Evolutionary conservation across 768 basidiomycete species (phyloP), one percentile per base, ranked within the genome.

Genomic region (Boletellus ananas): DNA sequence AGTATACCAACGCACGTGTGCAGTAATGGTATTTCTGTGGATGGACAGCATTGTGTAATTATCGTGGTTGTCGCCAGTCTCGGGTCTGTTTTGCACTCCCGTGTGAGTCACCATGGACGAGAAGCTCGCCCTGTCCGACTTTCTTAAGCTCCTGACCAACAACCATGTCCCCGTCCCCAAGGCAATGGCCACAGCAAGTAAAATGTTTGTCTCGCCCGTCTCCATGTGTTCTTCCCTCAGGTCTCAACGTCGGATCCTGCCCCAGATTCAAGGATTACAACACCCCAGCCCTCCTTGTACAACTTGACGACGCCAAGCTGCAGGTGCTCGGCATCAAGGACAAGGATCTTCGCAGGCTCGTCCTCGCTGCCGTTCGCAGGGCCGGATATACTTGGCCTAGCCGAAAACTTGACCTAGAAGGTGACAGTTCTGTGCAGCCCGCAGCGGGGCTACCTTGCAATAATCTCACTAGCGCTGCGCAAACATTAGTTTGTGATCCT

Each of bases 181-280:
- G 55, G 87, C 89, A 13, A 90, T 93, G 76, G 68, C 73, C 13
- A 66, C 87, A 21, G 78, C 88, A 34, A 76, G 78, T 49, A 88
- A 87, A 76, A 74, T 87, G 87, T 87, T 51, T 51, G 78, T 67
- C 41, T 31, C 23, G 29, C 34, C 11, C 29, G 33, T 11, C 17
- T 45, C 18, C 29, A 29, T 8, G 50, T 44, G 39, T 35, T 35
- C 40, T 25, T 25, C 23, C 7, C 4, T 6, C 23, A 25, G 7
- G 5, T 37, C 31, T 59, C 29, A 29, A 29, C 29, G 29, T 29
- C 54, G 43, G 57, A 42, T n/a, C 47, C 61, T 40, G 21, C 35
- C 23, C 39, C 65, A 91, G 89, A 55, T 91, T 87, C 68, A 89
- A 86, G 60, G 73, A 80, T 20, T 77, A 76, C 61, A 84, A 83